phyloP scores from a whole-genome alignment of 2,329 filamentous ascomycete species.

The Fusarium transvaalense region DNA sequence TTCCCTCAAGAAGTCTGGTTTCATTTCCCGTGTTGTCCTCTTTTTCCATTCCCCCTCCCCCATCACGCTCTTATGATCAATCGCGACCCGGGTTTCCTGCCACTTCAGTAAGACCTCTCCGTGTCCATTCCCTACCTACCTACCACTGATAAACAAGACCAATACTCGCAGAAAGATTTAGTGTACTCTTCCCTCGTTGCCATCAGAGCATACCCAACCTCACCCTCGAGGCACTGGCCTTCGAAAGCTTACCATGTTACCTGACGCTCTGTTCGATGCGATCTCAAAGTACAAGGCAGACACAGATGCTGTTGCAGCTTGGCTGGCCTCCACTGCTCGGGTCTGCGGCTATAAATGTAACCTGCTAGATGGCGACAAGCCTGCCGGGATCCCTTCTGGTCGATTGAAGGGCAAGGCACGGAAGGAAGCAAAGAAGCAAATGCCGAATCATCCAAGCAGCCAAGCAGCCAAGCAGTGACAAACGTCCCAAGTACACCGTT shows the following conservation, averaged over 20 bases:
- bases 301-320: neutral
- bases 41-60: neutral
- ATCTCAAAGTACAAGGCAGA: neutral
- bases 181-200: no score
- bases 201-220: no score
- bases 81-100: no score
- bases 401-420: constrained; percentile 3
- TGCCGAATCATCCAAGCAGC: no score
- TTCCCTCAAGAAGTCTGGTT: neutral
- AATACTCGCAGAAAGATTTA: no score
- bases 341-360: neutral
- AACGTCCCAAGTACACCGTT: constrained; percentile 1
- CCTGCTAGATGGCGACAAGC: rapidly evolving
- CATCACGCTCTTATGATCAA: no score
- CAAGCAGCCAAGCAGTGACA: neutral
- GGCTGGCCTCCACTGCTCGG: neutral
- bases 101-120: no score
- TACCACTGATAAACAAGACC: no score
- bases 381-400: neutral
- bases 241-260: neutral
- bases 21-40: neutral
- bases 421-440: constrained; percentile 4
- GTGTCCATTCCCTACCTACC: no score
- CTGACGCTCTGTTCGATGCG: neutral
- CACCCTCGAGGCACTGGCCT: no score